Base-by-base conservation (phyloP, 129 eudicot genomes). In the Apium graveolens region DNA sequence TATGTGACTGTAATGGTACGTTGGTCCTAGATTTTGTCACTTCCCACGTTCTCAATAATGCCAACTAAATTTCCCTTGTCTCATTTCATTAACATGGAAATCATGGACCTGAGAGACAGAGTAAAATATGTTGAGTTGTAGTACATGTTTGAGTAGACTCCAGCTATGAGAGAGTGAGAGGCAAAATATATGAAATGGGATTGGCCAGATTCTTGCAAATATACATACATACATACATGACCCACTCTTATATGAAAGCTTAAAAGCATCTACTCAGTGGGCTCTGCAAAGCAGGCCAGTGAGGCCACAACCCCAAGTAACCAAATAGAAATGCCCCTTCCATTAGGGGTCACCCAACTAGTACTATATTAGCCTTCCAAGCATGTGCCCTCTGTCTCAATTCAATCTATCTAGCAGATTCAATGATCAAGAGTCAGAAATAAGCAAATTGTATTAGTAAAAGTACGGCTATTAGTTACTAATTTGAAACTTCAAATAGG, bases 111-210 rank as follows among this genome's bases (percentile, higher is more conserved):
- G 14, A 57, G 5, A 57, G 9, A 57, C 66, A 57, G 60, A 49
- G n/a, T 21, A 49, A 49, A 57, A 57, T 57, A 57, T 57, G 31
- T 57, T 1, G 5, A 57, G 29, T 24, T n/a, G 31, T n/a, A 24
- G 66, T 57, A n/a, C 31, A 60, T 60, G 32, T 60, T 60, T 20
- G 29, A 70, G 42, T 70, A 70, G 74, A 70, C 5, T 70, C 74
- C 74, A 70, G 74, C 74, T 70, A 70, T 38, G 74, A 70, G 49
- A 70, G 75, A 70, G 45, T 21, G 75, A 71, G 49, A 8, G 16
- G 34, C 0, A 60, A 57, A 60, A 60, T 24, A n/a, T n/a, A 60
- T 26, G 34, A 10, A 60, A 60, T 60, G 32, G 32, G 29, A n/a
- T 4, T n/a, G 68, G 34, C 10, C 32, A 60, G 16, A n/a, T 60